Percentiles rank a stretch among this genome's conserved stretches.
These are phyloP conservation scores for Ogataea thermomethanolica DNA, from an alignment of 805 yeast genomes.

Conservation along the genomic window DNA sequence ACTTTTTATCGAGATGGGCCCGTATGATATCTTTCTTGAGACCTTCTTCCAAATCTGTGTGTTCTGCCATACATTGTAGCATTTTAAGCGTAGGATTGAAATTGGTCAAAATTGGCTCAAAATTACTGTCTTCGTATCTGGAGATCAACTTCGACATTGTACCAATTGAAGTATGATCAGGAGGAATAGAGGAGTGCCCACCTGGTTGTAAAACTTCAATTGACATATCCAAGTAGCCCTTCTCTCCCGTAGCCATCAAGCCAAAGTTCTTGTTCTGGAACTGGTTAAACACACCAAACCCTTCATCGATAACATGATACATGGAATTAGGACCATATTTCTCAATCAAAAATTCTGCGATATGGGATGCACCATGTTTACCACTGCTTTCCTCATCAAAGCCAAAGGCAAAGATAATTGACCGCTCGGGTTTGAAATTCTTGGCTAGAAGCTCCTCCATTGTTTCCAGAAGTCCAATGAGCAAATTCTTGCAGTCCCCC, in stretches of 20 bases:
- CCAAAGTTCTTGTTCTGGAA: conserved; percentile 38
- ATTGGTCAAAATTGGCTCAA: conserved; percentile 41
- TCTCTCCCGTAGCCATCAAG: conserved; percentile 47
- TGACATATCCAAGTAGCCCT: conserved; percentile 38
- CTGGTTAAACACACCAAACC: conserved; percentile 35
- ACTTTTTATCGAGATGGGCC: conserved; percentile 36
- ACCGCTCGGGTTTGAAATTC: conserved; percentile 56
- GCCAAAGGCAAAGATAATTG: conserved; percentile 64
- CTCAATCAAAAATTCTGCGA: conserved; percentile 45
- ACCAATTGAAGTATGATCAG: conserved; percentile 76
- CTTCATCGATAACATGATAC: conserved; percentile 58
- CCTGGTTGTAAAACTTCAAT: conserved; percentile 54
- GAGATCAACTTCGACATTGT: conserved; percentile 57
- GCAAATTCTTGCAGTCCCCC: conserved; percentile 67
- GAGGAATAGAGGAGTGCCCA: conserved; percentile 59
- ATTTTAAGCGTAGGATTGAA: conserved; percentile 58
- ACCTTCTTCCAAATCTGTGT: conserved; percentile 33
- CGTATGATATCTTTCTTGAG: conserved; percentile 33
- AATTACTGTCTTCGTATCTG: conserved; percentile 56
- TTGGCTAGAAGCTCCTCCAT: conserved; percentile 48
- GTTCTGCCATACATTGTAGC: conserved; percentile 62
- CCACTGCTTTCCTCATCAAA: conserved; percentile 80
- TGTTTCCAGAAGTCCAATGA: conserved; percentile 65
- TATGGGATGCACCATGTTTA: conserved; percentile 51
- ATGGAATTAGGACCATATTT: conserved; percentile 60